phyloP scores from a whole-genome alignment of 306 rosid genomes.

The Lathyrus oleraceus region DNA sequence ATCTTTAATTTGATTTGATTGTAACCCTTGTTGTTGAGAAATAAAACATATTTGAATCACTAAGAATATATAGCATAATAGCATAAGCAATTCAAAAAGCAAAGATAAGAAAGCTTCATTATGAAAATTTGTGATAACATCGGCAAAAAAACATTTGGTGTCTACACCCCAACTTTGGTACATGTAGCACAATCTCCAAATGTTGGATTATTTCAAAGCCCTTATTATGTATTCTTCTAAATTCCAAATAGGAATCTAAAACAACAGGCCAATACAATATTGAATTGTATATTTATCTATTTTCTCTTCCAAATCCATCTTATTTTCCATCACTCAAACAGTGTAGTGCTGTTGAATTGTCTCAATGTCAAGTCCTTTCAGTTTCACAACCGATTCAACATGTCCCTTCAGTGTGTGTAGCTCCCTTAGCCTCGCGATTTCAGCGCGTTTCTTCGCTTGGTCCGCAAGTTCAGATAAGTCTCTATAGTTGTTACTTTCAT shows the following conservation, averaged over 20 bases:
- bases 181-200: constrained; percentile 36
- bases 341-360: constrained; percentile 93
- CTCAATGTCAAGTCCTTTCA: constrained; percentile 87
- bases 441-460: constrained; percentile 82
- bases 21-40: not conserved
- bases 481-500: constrained; percentile 54
- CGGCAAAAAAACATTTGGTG: constrained; percentile 15
- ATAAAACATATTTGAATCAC: not conserved
- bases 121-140: constrained; percentile 22
- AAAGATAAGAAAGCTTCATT: constrained; percentile 32
- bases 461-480: constrained; percentile 81
- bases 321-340: constrained; percentile 40
- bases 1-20: too few relatives aligned
- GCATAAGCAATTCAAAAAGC: not conserved
- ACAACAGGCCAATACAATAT: constrained; percentile 11
- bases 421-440: constrained; percentile 88
- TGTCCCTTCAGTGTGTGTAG: constrained; percentile 90
- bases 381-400: constrained; percentile 87
- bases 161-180: constrained; percentile 39
- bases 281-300: constrained; percentile 28
- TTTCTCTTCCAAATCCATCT: constrained; percentile 23
- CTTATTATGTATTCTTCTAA: constrained; percentile 32
- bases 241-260: constrained; percentile 30
- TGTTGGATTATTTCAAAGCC: constrained; percentile 56
- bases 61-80: not conserved